Percentiles rank a stretch among this genome's conserved stretches.
These are phyloP conservation scores for Dendrobium chrysotoxum DNA, from an alignment of 106 monocot genomes.

Conservation along the genomic window DNA sequence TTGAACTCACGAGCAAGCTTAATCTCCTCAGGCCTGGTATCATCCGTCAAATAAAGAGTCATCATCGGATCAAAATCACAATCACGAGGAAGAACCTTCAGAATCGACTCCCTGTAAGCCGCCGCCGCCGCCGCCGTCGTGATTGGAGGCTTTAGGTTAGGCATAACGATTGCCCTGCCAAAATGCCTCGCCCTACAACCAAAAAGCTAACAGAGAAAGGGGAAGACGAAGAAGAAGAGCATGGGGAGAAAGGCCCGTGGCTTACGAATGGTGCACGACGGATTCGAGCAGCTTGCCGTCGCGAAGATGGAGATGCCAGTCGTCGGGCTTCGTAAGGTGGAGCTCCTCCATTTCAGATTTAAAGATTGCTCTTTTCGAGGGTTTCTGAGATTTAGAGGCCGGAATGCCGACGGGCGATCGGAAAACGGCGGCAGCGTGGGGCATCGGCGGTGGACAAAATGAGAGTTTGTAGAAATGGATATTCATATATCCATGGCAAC, in stretches of 20 bases:
- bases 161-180: conserved; percentile 91
- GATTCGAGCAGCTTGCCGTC: conserved; percentile 77
- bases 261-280: conserved; percentile 61
- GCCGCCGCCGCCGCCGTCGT: conserved; percentile 66
- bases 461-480: background rate
- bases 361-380: background rate
- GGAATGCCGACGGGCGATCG: background rate
- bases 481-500: no score
- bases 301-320: conserved; percentile 96
- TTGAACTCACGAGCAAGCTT: conserved; percentile 61
- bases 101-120: conserved; percentile 61
- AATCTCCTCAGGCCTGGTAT: conserved; percentile 71
- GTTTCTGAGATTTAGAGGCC: background rate
- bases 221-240: background rate
- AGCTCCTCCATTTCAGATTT: conserved; percentile 35
- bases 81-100: conserved; percentile 45
- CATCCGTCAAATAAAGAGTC: conserved; percentile 91
- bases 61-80: conserved; percentile 69
- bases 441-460: background rate
- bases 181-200: conserved; percentile 50
- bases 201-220: background rate
- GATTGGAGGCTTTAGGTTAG: conserved; percentile 85
- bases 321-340: conserved; percentile 61
- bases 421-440: background rate
- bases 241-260: background rate